phyloP scores from a whole-genome alignment of 2,329 filamentous ascomycete species.

The Akanthomyces muscarius region DNA sequence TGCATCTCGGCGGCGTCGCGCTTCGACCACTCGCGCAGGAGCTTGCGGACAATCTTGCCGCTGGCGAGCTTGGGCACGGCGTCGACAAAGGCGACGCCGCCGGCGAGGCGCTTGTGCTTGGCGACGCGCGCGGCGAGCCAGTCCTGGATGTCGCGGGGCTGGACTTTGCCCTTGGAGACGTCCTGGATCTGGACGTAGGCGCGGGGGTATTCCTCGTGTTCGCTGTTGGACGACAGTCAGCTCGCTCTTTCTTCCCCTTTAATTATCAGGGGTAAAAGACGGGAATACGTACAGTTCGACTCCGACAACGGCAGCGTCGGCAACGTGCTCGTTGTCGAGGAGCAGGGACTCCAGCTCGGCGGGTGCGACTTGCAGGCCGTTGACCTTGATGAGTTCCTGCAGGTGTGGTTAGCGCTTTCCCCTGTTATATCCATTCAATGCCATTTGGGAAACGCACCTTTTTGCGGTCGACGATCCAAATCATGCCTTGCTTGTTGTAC shows the following conservation, averaged over 20 bases:
- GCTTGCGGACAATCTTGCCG: constrained; percentile 55
- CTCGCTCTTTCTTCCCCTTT: not conserved
- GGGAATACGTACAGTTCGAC: constrained; percentile 39
- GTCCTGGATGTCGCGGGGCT: constrained; percentile 48
- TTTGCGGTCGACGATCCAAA: constrained; percentile 47
- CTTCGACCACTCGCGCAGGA: constrained; percentile 55
- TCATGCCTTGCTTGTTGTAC: constrained; percentile 41
- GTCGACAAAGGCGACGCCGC: constrained; percentile 51
- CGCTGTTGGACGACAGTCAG: constrained; percentile 23
- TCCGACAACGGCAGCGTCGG: constrained; percentile 53
- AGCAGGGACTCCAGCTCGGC: constrained; percentile 53
- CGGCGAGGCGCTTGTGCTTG: constrained; percentile 49
- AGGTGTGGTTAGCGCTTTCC: constrained; percentile 15
- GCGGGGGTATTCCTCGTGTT: constrained; percentile 48
- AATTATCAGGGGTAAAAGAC: not conserved
- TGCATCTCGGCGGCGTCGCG: constrained; percentile 39
- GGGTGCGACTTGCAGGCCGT: constrained; percentile 56
- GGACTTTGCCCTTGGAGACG: constrained; percentile 40
- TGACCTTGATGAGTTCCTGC: constrained; percentile 57
- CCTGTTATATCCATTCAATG: not conserved
- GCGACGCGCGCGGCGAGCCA: constrained; percentile 44
- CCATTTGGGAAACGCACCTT: constrained; percentile 31
- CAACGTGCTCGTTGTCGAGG: constrained; percentile 47
- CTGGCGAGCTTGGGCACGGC: constrained; percentile 54
- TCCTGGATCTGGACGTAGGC: constrained; percentile 50